Base-by-base conservation (phyloP, 345 rosid genomes). In the Linum lewisii region DNA sequence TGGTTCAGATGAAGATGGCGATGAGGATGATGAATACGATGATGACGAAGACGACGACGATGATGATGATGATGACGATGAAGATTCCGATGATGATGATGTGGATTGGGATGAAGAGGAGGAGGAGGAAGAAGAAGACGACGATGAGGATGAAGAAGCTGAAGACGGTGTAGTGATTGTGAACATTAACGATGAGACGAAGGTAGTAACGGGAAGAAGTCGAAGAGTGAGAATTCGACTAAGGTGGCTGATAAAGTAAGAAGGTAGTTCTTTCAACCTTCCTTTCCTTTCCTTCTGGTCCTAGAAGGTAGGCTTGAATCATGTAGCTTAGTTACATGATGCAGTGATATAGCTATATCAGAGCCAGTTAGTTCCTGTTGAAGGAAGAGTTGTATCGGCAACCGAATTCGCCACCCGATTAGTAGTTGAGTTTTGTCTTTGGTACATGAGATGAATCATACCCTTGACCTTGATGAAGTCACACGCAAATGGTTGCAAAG, bases 1-100 rank as follows among this genome's bases (percentile, higher is more conserved):
- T 54, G 87, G 70, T 25, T 42, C 75, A 19, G 86, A 82, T n/a
- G 87, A 78, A 6, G 81, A 75, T 24, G 84, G 74, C 16, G 69
- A 66, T 1, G 69, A 55, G 5, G 81, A 69, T n/a, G 22, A 25
- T 16, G 69, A 63, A 5, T 21, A 52, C 11, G 73, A 75, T 6
- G 79, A 75, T 2, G 87, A 45, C 11, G 73, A 75, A 4, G 79
- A 75, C 1, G 87, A 45, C 9, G 60, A 45, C 1, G 68, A 47
- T 2, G 64, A 72, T 5, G 72, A 69, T 0, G 64, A 63, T 16
- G 71, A 62, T 18, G 66, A 14, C 47, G 84, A 75, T 4, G 72
- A 63, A 5, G 75, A 66, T 3, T 51, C 3, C 23, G 72, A 66
- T 0, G 77, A 52, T 2, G 79, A 61, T 38, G 79, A 25, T 1